Evolutionary conservation across 164 flowering plant genomes (phyloP).

Genomic region (Magnolia kwangsiensis): DNA sequence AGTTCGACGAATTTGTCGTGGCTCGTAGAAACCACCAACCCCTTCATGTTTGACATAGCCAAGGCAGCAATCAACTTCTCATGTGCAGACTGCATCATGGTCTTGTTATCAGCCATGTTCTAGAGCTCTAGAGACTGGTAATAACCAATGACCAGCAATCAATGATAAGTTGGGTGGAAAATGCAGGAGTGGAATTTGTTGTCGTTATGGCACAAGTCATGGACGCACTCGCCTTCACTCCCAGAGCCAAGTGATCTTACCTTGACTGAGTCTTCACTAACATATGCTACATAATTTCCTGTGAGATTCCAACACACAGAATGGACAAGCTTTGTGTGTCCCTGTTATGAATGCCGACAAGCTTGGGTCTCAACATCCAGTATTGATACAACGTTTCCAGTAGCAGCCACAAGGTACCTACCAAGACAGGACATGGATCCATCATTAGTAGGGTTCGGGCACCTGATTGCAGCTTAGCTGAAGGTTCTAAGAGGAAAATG

Average conservation of each 20-base stretch:
- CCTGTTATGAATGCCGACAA: no score
- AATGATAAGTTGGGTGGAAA: no score
- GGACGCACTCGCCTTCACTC: constrained; percentile 49
- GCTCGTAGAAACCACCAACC: constrained; percentile 72
- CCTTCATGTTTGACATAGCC: constrained; percentile 51
- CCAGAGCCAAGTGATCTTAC: constrained; percentile 66
- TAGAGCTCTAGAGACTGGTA: constrained; percentile 76
- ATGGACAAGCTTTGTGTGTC: no score
- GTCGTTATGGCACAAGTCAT: no score
- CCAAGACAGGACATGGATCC: no score
- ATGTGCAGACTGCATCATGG: constrained; percentile 64
- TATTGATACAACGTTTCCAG: no score
- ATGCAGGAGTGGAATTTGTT: no score
- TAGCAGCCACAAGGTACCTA: no score
- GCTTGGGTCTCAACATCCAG: no score
- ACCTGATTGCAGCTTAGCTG: background rate
- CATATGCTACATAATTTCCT: constrained; percentile 67
- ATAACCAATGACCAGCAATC: no score
- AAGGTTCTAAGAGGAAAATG: constrained; percentile 11
- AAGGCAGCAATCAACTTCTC: constrained; percentile 55
- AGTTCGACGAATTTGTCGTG: constrained; percentile 69
- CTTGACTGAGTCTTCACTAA: constrained; percentile 64
- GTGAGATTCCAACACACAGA: no score
- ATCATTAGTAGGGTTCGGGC: background rate
- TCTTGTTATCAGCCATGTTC: constrained; percentile 71